A percentile compares a stretch with the other conserved stretches of the same genome.
These are phyloP conservation scores for Dothistroma pini DNA, from an alignment of 2,329 filamentous ascomycete genomes.

Conservation along the genomic window DNA sequence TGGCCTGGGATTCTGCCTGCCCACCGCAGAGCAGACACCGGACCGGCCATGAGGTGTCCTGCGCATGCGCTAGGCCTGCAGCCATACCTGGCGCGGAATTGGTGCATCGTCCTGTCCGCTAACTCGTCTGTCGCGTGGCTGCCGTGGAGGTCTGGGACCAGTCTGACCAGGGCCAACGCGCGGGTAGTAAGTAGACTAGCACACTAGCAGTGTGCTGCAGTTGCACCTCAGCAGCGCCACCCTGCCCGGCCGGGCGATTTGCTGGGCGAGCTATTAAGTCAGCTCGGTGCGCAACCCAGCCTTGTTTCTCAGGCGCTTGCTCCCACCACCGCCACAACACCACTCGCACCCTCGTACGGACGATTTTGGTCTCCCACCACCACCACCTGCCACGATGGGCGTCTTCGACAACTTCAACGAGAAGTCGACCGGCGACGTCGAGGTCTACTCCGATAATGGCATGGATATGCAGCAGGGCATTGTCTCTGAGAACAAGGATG, in stretches of 20 bases:
- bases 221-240: not conserved
- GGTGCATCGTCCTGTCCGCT: not conserved
- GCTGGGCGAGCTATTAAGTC: not conserved
- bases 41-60: no score
- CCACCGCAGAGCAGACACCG: not conserved
- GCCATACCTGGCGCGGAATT: not conserved
- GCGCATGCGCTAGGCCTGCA: not conserved
- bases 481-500: constrained; percentile 33
- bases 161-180: not conserved
- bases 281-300: not conserved
- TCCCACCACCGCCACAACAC: not conserved
- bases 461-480: constrained; percentile 19
- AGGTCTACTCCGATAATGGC: constrained; percentile 9
- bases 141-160: not conserved
- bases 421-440: constrained; percentile 11
- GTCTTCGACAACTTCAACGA: constrained; percentile 16
- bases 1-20: not conserved
- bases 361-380: not conserved
- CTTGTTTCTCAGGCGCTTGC: not conserved
- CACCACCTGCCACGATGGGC: constrained; percentile 11
- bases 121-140: constrained; percentile 6
- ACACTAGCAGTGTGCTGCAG: not conserved
- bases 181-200: not conserved
- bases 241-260: not conserved
- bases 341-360: not conserved